phyloP scores from a whole-genome alignment of 345 rosid genomes.

The Aquilaria malaccensis region DNA sequence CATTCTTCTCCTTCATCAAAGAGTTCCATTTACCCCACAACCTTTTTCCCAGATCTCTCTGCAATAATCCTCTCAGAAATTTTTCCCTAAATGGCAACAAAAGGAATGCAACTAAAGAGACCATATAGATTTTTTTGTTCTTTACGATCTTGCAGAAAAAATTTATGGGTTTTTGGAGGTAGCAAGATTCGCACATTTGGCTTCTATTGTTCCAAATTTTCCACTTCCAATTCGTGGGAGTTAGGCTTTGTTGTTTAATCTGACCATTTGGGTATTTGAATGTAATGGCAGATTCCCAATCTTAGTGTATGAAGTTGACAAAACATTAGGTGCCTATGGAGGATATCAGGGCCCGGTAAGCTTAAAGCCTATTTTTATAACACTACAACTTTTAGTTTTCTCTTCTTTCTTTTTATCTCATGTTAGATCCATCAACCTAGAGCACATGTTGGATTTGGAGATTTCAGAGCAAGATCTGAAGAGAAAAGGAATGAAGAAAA shows the following conservation, averaged over 20 bases:
- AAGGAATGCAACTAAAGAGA: too few relatives aligned
- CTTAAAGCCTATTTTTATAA: too few relatives aligned
- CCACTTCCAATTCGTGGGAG: slow-evolving; percentile 1
- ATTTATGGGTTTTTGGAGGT: not conserved
- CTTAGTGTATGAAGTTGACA: slow-evolving; percentile 70
- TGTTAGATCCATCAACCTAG: not conserved
- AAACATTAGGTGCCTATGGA: slow-evolving; percentile 68
- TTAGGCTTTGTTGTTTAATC: slow-evolving; percentile 4
- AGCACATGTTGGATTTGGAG: not conserved
- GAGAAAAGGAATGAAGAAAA: not conserved
- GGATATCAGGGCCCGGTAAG: slow-evolving; percentile 84
- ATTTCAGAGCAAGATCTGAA: not conserved
- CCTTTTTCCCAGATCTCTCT: too few relatives aligned
- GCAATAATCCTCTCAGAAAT: too few relatives aligned
- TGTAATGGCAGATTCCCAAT: slow-evolving; percentile 73
- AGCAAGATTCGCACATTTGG: not conserved
- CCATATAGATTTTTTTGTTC: too few relatives aligned
- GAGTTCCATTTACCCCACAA: too few relatives aligned
- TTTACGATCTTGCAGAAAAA: not conserved
- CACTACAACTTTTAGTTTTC: not conserved
- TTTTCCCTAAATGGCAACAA: too few relatives aligned
- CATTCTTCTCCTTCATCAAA: too few relatives aligned
- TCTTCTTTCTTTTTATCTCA: not conserved
- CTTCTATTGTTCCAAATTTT: not conserved
- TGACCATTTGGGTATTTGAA: slow-evolving; percentile 3